These are phyloP conservation scores for Mycena maculata DNA, from an alignment of 768 basidiomycete species.

Conservation along the genomic window DNA sequence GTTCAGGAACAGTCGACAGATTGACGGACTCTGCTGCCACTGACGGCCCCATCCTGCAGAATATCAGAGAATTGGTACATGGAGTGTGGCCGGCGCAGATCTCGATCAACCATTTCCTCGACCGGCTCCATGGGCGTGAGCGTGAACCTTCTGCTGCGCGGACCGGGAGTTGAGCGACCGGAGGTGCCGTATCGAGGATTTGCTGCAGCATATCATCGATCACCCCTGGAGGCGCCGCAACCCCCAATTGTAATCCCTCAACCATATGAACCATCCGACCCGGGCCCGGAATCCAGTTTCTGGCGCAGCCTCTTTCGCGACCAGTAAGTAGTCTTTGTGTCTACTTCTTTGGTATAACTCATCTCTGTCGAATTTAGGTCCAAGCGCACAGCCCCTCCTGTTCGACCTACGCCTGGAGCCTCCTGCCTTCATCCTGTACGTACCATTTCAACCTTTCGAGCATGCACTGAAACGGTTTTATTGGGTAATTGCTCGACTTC, in stretches of 20 bases:
- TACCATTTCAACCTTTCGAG: slow-evolving; percentile 16
- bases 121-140: slow-evolving; percentile 67
- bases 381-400: too few species aligned
- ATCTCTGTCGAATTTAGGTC: too few species aligned
- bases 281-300: not conserved
- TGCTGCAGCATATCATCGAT: slow-evolving; percentile 54
- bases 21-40: slow-evolving; percentile 56
- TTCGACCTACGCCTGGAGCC: not conserved
- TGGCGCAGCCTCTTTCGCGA: slow-evolving; percentile 17
- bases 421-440: slow-evolving; percentile 63
- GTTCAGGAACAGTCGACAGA: slow-evolving; percentile 64
- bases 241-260: slow-evolving; percentile 35
- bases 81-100: slow-evolving; percentile 73
- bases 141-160: slow-evolving; percentile 56
- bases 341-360: too few species aligned
- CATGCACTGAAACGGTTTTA: not conserved
- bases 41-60: slow-evolving; percentile 17
- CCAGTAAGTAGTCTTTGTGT: too few species aligned
- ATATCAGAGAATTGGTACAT: slow-evolving; percentile 61
- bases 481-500: slow-evolving; percentile 71
- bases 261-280: slow-evolving; percentile 6
- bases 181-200: slow-evolving; percentile 57
- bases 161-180: slow-evolving; percentile 56
- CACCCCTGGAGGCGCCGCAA: slow-evolving; percentile 43
- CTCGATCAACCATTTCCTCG: slow-evolving; percentile 68